Conservation (phyloP, 2,329 filamentous ascomycete species). For the Ceratocystis eucalypticola region DNA sequence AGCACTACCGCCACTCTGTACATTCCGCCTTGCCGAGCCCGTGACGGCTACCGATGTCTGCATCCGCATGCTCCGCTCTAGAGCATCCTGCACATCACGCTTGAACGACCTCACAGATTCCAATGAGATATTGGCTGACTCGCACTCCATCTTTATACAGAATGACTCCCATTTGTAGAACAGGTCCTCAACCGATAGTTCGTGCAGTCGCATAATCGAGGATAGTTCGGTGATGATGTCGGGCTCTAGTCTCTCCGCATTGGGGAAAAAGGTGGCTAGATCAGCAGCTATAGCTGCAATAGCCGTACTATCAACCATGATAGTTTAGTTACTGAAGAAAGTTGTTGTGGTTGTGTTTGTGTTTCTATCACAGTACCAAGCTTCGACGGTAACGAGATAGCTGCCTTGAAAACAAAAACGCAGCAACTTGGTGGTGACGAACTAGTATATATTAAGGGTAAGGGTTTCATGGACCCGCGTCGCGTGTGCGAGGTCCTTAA, state of each 20-base stretch:
- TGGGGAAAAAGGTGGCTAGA: slow-evolving; percentile 40
- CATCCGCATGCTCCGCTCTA: slow-evolving; percentile 61
- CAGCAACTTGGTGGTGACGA: too few species aligned
- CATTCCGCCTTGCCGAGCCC: slow-evolving; percentile 37
- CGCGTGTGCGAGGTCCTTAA: slow-evolving; percentile 9
- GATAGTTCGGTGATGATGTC: slow-evolving; percentile 72
- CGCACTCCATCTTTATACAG: slow-evolving; percentile 81
- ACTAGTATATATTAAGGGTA: background rate
- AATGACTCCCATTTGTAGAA: slow-evolving; percentile 99
- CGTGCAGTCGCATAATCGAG: slow-evolving; percentile 75
- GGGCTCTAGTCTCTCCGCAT: slow-evolving; percentile 48
- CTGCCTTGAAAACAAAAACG: too few species aligned
- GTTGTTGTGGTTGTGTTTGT: background rate
- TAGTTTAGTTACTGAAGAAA: background rate
- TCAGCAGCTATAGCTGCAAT: slow-evolving; percentile 23
- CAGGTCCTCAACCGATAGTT: slow-evolving; percentile 68
- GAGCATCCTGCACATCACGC: slow-evolving; percentile 67
- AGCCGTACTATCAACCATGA: slow-evolving; percentile 10
- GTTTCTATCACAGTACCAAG: background rate
- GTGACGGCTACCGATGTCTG: slow-evolving; percentile 8
- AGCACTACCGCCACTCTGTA: slow-evolving; percentile 40
- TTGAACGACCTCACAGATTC: slow-evolving; percentile 66
- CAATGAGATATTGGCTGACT: slow-evolving; percentile 54
- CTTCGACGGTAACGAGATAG: too few species aligned
- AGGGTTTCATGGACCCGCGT: slow-evolving; percentile 12